Evolutionary conservation across 106 monocot species (phyloP), one percentile per base, ranked within the genome.

Genomic region (Apostasia shenzhenica): DNA sequence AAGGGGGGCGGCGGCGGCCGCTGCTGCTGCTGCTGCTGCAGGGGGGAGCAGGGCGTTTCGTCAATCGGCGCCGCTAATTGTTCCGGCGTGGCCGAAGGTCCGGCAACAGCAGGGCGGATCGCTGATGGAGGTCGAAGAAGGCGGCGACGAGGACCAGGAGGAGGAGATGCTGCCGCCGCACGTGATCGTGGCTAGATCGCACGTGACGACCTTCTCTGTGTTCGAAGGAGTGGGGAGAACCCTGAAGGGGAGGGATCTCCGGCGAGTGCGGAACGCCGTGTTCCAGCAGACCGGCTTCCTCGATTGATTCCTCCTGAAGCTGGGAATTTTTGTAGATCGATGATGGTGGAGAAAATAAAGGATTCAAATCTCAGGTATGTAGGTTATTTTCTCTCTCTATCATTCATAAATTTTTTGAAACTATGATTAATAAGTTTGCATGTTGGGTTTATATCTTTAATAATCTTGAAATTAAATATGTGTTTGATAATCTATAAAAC

Each of bases 231-330:
- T 70, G 1, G 95, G 95, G 51, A 61, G 95, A 75, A 95, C 95
- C 2, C 86, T 95, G 45, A 95, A 95, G n/a, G 95, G 95, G 9
- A 75, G 91, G 77, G 93, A 93, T 66, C 80, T 93, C 54, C 61
- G 84, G 47, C 76, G 84, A 2, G 86, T 93, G 50, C 65, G 93
- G 67, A 93, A 89, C 68, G 86, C 89, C 59, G 89, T 89, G 3
- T 80, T 84, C 13, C 81, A 76, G 69, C 69, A 80, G 71, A 93
- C 93, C 3, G 93, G 93, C 0, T 93, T 89, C 64, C 79, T 70
- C 45, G 69, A 70, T 57, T 57, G 39, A 68, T 55, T 48, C 14
- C 37, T 48, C 2, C 26, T 12, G n/a, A n/a, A 45, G 6, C 38
- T 47, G 63, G 14, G 37, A 6, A 13, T 11, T 62, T 14, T 41